Base-by-base conservation (phyloP, 73 alveolate species). In the Tetrahymena borealis region DNA sequence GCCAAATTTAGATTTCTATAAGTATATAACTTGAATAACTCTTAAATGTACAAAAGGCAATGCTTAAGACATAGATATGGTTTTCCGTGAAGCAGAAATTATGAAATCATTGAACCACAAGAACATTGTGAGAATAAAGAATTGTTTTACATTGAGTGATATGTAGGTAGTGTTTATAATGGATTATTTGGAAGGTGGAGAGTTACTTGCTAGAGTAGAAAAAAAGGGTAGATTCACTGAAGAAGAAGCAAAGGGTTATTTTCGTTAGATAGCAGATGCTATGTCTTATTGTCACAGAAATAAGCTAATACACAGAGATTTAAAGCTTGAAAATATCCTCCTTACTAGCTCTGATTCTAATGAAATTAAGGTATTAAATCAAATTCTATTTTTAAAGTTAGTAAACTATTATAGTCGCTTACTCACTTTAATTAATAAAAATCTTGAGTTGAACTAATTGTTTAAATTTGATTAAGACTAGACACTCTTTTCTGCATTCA, bases 171-270 rank as follows among this genome's bases (percentile, higher is more conserved):
- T 94, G 35, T 90, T 97, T 93, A 92, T 98, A 33, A 98, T 98
- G 99, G 99, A 98, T 91, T 95, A 92, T 90, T 98, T 97, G n/a
- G 98, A 95, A 37, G 97, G 98, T 31, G 99, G 99, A 24, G 99
- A 98, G 78, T 94, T 98, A 91, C 90, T 94, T 42, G 98, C 93
- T 18, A 94, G 97, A 77, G 91, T 96, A 90, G 40, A 91, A 91
- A 38, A 92, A 38, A 78, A 90, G 38, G 40, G 91, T 20, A 78
- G 79, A n/a, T 94, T 96, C 32, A 40, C 96, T 35, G 98, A 96
- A 78, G 95, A 94, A 15, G 94, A 91, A n/a, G 98, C 98, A 32
- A 91, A 93, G 32, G 96, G 91, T 18, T 91, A 94, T 39, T 93
- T 96, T 85, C 92, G 93, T n/a, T 94, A 96, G 90, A 96, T 96